Evolutionary conservation across 2,329 filamentous ascomycete species (phyloP).

Genomic region (Ilyonectria sp.): DNA sequence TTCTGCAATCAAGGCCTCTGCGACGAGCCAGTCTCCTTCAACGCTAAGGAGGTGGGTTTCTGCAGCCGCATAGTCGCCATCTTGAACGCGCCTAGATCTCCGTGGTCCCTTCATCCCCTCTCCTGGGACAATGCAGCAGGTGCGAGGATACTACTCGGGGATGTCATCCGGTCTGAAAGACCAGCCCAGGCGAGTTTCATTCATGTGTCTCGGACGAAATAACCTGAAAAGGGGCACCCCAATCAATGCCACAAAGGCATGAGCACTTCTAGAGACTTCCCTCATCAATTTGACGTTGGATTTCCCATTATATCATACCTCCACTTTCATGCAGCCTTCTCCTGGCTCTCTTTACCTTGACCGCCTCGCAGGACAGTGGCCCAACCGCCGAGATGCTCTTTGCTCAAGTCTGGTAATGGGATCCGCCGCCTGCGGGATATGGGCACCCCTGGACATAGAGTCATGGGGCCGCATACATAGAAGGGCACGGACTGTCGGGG

Average conservation of each 20-base stretch:
- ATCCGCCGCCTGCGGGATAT: constrained; percentile 46
- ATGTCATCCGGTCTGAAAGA: background rate
- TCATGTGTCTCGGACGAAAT: constrained; percentile 12
- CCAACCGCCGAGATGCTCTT: constrained; percentile 43
- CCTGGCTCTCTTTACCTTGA: constrained; percentile 37
- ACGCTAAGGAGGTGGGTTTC: constrained; percentile 30
- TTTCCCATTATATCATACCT: constrained; percentile 28
- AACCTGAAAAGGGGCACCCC: background rate
- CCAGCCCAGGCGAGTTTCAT: constrained; percentile 9
- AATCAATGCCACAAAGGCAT: background rate
- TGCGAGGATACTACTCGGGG: constrained; percentile 7
- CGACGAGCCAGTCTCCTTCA: constrained; percentile 26
- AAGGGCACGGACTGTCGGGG: constrained; percentile 41
- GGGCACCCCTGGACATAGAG: constrained; percentile 39
- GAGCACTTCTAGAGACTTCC: background rate
- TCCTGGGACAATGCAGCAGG: constrained; percentile 14
- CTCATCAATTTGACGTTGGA: constrained; percentile 10
- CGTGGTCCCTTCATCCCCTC: constrained; percentile 10
- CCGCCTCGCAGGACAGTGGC: constrained; percentile 42
- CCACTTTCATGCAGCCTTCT: constrained; percentile 43
- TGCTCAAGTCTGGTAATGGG: constrained; percentile 40
- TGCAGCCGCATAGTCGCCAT: constrained; percentile 29
- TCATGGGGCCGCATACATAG: constrained; percentile 38
- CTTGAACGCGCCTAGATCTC: constrained; percentile 27
- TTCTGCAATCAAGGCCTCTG: constrained; percentile 33